Evolutionary conservation across 108 stramenopile species (phyloP).

Genomic region (Fistulifera solaris): DNA sequence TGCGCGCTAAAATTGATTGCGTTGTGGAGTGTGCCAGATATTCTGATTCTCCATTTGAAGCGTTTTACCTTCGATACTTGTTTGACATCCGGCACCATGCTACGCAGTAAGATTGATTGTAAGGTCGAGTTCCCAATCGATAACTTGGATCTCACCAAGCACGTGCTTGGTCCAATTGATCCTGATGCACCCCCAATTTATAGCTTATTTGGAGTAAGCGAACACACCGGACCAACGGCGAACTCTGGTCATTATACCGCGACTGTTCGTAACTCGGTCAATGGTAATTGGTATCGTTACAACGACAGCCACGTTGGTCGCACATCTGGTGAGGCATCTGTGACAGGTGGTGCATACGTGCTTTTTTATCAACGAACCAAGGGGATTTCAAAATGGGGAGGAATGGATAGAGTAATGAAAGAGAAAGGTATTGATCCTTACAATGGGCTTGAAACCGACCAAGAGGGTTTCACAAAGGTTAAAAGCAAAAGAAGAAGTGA

Average conservation of each 20-base stretch:
- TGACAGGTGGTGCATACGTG: conserved; percentile 75
- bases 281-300: conserved; percentile 72
- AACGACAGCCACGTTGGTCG: conserved; percentile 72
- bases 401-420: conserved; percentile 64
- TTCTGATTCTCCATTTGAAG: conserved; percentile 72
- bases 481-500: conserved; percentile 28
- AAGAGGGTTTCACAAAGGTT: conserved; percentile 41
- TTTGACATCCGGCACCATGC: conserved; percentile 34
- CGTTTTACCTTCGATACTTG: conserved; percentile 71
- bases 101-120: conserved; percentile 69
- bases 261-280: conserved; percentile 70
- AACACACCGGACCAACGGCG: conserved; percentile 68
- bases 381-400: conserved; percentile 58
- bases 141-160: conserved; percentile 45
- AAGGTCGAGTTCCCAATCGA: conserved; percentile 69
- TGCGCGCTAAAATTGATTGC: conserved; percentile 77
- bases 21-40: conserved; percentile 73
- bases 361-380: conserved; percentile 68
- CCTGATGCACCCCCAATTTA: conserved; percentile 70
- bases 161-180: conserved; percentile 64
- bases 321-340: conserved; percentile 60
- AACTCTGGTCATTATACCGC: conserved; percentile 84
- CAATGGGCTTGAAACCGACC: conserved; percentile 26
- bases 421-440: conserved; percentile 28
- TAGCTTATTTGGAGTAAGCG: conserved; percentile 73